Percentiles rank a stretch among this genome's conserved stretches.
phyloP scores from a whole-genome alignment of 2,329 filamentous ascomycete species.

The Fusarium sambucinum region DNA sequence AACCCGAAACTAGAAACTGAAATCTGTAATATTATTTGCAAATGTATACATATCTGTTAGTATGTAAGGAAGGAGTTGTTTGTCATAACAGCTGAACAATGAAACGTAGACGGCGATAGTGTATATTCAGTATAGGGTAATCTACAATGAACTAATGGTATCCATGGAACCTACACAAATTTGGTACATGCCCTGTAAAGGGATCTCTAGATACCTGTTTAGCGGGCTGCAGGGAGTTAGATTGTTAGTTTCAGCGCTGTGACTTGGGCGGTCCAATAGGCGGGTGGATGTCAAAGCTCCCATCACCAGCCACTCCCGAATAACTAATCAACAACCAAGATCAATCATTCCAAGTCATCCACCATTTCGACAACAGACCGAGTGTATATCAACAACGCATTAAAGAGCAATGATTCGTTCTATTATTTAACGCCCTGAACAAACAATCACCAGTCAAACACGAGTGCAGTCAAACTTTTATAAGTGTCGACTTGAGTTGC shows the following conservation, averaged over 20 bases:
- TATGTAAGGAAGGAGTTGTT: background rate
- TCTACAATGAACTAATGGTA: no score
- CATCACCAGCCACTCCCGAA: conserved; percentile 12
- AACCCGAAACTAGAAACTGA: background rate
- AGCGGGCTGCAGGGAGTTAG: background rate
- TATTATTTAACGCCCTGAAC: background rate
- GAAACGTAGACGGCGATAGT: no score
- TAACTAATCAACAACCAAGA: background rate
- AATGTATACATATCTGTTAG: background rate
- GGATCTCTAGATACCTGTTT: no score
- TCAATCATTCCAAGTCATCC: background rate
- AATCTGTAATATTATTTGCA: accelerated
- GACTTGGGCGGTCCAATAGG: background rate
- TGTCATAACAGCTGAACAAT: background rate
- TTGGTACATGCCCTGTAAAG: background rate
- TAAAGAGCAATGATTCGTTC: background rate
- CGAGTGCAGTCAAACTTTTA: conserved; percentile 6
- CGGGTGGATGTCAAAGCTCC: conserved; percentile 20
- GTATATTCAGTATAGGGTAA: background rate
- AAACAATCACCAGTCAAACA: conserved; percentile 9
- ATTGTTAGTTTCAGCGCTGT: background rate
- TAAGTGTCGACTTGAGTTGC: conserved; percentile 13
- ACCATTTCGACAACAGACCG: conserved; percentile 12
- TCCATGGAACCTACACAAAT: no score
- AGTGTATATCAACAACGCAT: conserved; percentile 5